Evolutionary conservation across 257 asterid species (phyloP).

Genomic region (Solanum pinnatisectum): DNA sequence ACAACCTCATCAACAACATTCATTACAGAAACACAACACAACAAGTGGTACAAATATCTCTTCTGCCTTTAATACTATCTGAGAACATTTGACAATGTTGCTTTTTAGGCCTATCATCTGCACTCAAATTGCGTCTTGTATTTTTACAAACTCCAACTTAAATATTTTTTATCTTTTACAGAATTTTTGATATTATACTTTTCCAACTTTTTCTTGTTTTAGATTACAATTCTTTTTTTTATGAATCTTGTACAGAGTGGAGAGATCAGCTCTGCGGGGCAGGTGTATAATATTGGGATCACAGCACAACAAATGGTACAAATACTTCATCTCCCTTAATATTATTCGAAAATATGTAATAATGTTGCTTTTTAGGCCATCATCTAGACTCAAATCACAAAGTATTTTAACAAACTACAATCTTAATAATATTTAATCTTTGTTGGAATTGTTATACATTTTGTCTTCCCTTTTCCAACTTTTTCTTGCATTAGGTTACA

Average conservation of each 20-base stretch:
- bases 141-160: not conserved
- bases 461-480: too few relatives aligned
- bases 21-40: not conserved
- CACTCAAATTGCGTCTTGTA: not conserved
- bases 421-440: not conserved
- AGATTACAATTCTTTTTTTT: not conserved
- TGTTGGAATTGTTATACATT: too few relatives aligned
- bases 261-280: not conserved
- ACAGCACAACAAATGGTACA: not conserved
- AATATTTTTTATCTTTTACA: not conserved
- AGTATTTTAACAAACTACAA: not conserved
- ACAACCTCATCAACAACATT: not conserved
- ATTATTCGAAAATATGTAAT: too few relatives aligned
- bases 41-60: not conserved
- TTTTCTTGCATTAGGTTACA: not conserved
- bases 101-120: not conserved
- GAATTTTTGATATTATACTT: not conserved
- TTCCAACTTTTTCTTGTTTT: not conserved
- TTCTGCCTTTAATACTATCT: not conserved
- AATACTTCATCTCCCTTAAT: not conserved
- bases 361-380: not conserved
- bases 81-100: not conserved
- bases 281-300: not conserved
- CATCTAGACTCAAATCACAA: not conserved
- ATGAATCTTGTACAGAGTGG: not conserved